These are phyloP conservation scores for Stylosanthes scabra DNA, from an alignment of 331 rosid species.

Conservation along the genomic window DNA sequence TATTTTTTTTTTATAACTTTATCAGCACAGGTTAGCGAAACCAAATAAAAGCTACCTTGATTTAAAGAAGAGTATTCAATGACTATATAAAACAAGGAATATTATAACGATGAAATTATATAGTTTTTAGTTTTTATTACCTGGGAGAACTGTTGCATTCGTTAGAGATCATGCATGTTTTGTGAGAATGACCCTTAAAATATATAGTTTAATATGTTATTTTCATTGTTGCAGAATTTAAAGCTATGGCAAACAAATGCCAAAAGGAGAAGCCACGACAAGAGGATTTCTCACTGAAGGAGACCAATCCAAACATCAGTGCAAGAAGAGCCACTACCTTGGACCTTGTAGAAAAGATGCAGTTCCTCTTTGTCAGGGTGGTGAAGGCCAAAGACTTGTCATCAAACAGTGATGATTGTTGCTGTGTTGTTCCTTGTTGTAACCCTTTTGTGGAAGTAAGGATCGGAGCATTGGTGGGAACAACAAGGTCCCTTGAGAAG, in stretches of 20 bases:
- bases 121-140: neutral
- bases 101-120: neutral
- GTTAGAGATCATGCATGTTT: neutral
- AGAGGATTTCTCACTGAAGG: slow-evolving; percentile 54
- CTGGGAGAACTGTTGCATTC: neutral
- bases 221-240: slow-evolving; percentile 13
- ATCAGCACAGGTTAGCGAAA: too few species aligned
- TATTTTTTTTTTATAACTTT: too few species aligned
- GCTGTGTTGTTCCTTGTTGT: neutral
- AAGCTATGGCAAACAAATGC: slow-evolving; percentile 40
- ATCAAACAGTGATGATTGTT: neutral
- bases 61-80: too few species aligned
- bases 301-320: slow-evolving; percentile 54
- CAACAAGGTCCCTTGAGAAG: slow-evolving; percentile 29
- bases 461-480: slow-evolving; percentile 49
- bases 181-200: neutral
- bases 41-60: too few species aligned
- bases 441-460: slow-evolving; percentile 49
- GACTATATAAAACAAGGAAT: too few species aligned
- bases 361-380: slow-evolving; percentile 49
- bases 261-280: slow-evolving; percentile 23
- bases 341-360: slow-evolving; percentile 56
- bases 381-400: slow-evolving; percentile 48
- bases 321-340: slow-evolving; percentile 46
- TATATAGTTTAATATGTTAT: neutral